These are phyloP conservation scores for Nyctanthes arbortristis DNA, from an alignment of 257 asterid species.

Conservation along the genomic window DNA sequence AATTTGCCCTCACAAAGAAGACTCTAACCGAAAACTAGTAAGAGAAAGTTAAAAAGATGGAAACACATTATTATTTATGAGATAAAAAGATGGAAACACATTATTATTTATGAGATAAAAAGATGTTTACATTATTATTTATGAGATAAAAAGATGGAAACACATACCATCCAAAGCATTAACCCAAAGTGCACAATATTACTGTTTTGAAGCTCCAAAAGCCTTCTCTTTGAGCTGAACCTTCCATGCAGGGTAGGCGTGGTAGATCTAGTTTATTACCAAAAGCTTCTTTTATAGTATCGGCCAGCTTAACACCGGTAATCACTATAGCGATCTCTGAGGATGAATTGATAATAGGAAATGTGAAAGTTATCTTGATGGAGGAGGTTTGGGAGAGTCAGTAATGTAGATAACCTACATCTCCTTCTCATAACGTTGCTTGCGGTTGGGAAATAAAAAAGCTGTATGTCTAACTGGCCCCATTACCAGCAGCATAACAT, in stretches of 20 bases:
- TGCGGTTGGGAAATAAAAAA: slow-evolving; percentile 61
- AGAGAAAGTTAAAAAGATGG: no score
- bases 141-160: no score
- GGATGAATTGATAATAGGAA: slow-evolving; percentile 63
- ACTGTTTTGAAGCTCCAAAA: slow-evolving; percentile 35
- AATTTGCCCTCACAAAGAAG: no score
- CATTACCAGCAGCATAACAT: slow-evolving; percentile 72
- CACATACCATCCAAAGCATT: not conserved
- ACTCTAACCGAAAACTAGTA: no score
- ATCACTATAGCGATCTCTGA: slow-evolving; percentile 57
- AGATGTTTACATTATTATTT: no score
- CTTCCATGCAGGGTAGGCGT: slow-evolving; percentile 29
- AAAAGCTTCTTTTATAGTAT: slow-evolving; percentile 32
- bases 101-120: no score
- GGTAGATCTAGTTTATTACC: slow-evolving; percentile 3
- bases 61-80: no score
- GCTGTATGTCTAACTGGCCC: slow-evolving; percentile 79
- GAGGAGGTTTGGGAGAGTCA: slow-evolving; percentile 78
- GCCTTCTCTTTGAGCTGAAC: slow-evolving; percentile 33
- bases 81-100: no score
- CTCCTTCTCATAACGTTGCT: slow-evolving; percentile 47
- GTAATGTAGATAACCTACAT: slow-evolving; percentile 70
- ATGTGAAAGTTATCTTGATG: slow-evolving; percentile 66
- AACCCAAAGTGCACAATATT: not conserved
- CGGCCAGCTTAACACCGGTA: slow-evolving; percentile 49